Evolutionary conservation across 2,329 filamentous ascomycete species (phyloP).

Genomic region (Diaporthe sp.): DNA sequence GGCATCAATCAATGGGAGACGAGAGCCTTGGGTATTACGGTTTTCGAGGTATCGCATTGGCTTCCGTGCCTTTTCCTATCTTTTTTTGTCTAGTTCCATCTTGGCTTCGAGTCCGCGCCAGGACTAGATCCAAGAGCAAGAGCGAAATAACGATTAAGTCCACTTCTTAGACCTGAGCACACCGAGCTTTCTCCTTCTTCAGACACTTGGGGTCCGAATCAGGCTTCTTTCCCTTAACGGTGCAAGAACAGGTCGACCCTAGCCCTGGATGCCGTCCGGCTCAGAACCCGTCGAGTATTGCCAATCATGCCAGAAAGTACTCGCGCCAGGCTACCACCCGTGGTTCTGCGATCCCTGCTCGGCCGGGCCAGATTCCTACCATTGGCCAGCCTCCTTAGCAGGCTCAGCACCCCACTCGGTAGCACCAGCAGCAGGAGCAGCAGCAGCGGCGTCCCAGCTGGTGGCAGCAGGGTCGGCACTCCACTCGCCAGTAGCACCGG

Average conservation of each 20-base stretch:
- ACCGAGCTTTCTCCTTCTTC: conserved; percentile 98
- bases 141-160: conserved; percentile 90
- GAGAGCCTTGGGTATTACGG: neutral
- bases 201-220: conserved; percentile 54
- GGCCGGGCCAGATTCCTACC: conserved; percentile 43
- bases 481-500: conserved; percentile 71
- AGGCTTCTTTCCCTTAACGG: conserved; percentile 99
- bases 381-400: conserved; percentile 64
- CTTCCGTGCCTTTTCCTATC: conserved; percentile 31
- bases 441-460: conserved; percentile 61
- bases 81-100: conserved; percentile 32
- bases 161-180: conserved; percentile 78
- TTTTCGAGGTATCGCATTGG: conserved; percentile 35
- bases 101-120: neutral
- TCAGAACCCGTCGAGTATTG: conserved; percentile 35
- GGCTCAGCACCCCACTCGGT: conserved; percentile 67
- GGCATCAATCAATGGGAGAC: neutral
- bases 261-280: conserved; percentile 48
- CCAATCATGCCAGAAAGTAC: conserved; percentile 46
- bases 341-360: conserved; percentile 33
- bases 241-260: conserved; percentile 75
- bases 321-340: conserved; percentile 28
- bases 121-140: conserved; percentile 36
- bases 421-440: conserved; percentile 55
- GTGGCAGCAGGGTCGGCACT: conserved; percentile 71